These are phyloP conservation scores for Rhizophagus clarus DNA, from an alignment of 192 early-diverging fungal species.

Conservation along the genomic window DNA sequence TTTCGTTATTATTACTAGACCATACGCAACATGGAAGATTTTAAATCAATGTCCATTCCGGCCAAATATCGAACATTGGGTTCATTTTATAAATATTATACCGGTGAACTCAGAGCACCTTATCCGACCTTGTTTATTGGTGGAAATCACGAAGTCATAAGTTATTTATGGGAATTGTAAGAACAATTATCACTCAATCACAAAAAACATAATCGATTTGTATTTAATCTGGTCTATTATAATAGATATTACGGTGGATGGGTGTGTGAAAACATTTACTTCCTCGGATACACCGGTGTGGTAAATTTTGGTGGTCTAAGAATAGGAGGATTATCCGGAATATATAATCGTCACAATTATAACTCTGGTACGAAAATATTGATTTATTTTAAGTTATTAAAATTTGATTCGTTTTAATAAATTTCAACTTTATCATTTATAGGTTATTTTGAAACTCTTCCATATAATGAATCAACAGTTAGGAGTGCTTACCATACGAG, in stretches of 20 bases:
- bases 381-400: neutral
- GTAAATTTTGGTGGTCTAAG: conserved; percentile 86
- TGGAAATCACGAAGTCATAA: conserved; percentile 97
- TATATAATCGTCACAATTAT: conserved; percentile 73
- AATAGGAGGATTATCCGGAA: conserved; percentile 93
- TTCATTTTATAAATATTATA: conserved; percentile 93
- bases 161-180: conserved; percentile 94
- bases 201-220: too few relatives aligned
- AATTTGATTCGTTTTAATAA: neutral
- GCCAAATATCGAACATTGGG: conserved; percentile 84
- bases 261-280: conserved; percentile 93
- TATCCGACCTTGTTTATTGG: conserved; percentile 95
- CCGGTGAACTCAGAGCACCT: conserved; percentile 75
- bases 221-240: too few relatives aligned
- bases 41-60: conserved; percentile 81
- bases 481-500: conserved; percentile 87
- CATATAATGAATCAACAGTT: conserved; percentile 67
- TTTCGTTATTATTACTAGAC: conserved; percentile 44
- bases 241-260: conserved; percentile 89
- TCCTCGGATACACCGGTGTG: conserved; percentile 83
- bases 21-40: conserved; percentile 82
- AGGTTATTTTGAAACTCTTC: conserved; percentile 79
- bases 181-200: conserved; percentile 26
- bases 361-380: conserved; percentile 39
- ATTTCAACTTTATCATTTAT: neutral